These are phyloP conservation scores for Emmonsiellopsis sp. DNA, from an alignment of 2,329 filamentous ascomycete genomes.

Conservation along the genomic window DNA sequence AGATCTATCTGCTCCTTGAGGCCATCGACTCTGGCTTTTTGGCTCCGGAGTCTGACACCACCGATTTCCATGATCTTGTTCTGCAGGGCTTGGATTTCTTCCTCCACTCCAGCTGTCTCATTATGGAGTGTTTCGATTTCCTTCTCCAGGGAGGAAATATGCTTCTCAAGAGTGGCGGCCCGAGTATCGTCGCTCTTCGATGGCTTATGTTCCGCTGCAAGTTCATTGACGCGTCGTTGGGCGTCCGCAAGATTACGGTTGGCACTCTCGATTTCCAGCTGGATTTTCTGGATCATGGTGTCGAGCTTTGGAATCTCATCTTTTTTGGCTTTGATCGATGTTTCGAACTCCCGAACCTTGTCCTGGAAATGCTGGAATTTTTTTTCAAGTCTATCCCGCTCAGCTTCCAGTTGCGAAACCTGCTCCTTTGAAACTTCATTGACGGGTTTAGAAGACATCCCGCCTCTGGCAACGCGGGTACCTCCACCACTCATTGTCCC, in stretches of 20 bases:
- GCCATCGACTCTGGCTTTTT: constrained; percentile 83
- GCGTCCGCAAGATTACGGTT: constrained; percentile 77
- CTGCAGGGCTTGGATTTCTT: constrained; percentile 85
- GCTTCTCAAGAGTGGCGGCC: constrained; percentile 64
- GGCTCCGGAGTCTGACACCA: constrained; percentile 80
- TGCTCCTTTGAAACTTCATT: constrained; percentile 80
- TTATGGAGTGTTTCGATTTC: constrained; percentile 71
- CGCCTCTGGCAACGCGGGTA: constrained; percentile 76
- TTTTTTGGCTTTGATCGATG: constrained; percentile 60
- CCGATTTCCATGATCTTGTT: constrained; percentile 98
- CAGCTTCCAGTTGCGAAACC: constrained; percentile 74
- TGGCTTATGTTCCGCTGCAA: constrained; percentile 70
- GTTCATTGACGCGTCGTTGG: constrained; percentile 74
- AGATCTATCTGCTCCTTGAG: constrained; percentile 77
- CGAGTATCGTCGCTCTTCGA: constrained; percentile 72
- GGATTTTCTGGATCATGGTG: constrained; percentile 83
- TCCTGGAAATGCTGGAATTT: constrained; percentile 79
- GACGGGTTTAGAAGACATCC: constrained; percentile 95
- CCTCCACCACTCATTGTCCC: constrained; percentile 99
- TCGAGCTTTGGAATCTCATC: constrained; percentile 76
- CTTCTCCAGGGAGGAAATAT: constrained; percentile 62
- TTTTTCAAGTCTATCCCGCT: constrained; percentile 75
- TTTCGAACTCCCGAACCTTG: constrained; percentile 71
- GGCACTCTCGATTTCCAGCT: constrained; percentile 78
- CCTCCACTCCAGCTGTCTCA: constrained; percentile 83